A percentile compares a stretch with the other conserved stretches of the same genome.
Conservation (phyloP, 2,329 filamentous ascomycete genomes). For the Fusarium brevicatenulatum region DNA sequence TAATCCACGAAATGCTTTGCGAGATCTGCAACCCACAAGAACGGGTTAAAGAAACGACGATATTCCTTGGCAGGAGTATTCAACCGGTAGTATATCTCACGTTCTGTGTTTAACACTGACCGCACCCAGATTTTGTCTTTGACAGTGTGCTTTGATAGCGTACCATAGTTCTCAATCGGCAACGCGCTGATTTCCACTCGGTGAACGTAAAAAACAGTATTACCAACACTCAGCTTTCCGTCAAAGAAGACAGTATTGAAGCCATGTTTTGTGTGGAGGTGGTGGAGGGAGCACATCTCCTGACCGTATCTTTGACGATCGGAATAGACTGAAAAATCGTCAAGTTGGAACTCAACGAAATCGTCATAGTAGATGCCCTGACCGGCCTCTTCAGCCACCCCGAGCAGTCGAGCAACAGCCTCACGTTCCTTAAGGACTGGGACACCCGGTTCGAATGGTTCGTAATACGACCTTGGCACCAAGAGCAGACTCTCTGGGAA, state of each 20-base stretch:
- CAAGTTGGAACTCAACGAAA: conserved; percentile 62
- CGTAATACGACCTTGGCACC: conserved; percentile 45
- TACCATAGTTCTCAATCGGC: conserved; percentile 74
- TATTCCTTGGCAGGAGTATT: conserved; percentile 68
- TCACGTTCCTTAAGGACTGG: conserved; percentile 40
- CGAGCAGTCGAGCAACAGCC: conserved; percentile 17
- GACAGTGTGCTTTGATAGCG: conserved; percentile 56
- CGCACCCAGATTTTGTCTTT: conserved; percentile 71
- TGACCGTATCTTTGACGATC: conserved; percentile 48
- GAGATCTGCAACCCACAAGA: conserved; percentile 76
- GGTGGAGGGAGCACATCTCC: conserved; percentile 67
- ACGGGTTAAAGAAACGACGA: conserved; percentile 67
- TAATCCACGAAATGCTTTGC: conserved; percentile 79
- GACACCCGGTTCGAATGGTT: conserved; percentile 45
- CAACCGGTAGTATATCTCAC: conserved; percentile 72
- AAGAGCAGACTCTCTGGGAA: conserved; percentile 44
- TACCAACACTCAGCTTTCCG: conserved; percentile 63
- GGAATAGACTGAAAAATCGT: conserved; percentile 69
- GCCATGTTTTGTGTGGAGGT: conserved; percentile 54
- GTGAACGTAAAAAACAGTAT: conserved; percentile 60
- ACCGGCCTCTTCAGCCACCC: conserved; percentile 13
- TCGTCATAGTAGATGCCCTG: conserved; percentile 39
- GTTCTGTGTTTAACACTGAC: conserved; percentile 56
- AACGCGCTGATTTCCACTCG: conserved; percentile 65
- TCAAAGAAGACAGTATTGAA: conserved; percentile 64